Base-by-base conservation (phyloP, 495 filamentous ascomycete species). In the Massariosphaeria phaeospora region DNA sequence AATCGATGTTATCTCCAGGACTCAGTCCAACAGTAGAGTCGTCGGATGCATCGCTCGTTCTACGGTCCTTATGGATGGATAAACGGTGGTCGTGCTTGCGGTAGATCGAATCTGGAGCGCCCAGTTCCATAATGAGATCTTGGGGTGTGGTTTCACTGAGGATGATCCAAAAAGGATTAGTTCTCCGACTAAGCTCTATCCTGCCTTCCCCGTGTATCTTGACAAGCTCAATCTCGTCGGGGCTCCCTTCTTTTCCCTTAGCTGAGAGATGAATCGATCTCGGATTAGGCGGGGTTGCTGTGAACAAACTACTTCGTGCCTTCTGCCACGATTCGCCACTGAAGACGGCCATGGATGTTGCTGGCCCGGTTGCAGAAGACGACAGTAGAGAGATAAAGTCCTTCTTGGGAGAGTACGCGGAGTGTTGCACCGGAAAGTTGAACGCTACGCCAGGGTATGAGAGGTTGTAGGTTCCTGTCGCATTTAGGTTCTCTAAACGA, bases 361-460 rank as follows among this genome's bases (percentile, higher is more conserved):
- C 88, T 23, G 84, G 78, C 11, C 82, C 76, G 34, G 88, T 83
- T 12, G 81, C 81, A 0, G 85, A 78, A 0, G 89, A 90, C 1
- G 88, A 89, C 7, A 98, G 79, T 30, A 96, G 67, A 2, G 86
- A 84, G 39, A 95, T 88, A 60, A 93, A 88, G 65, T 96, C 89
- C 59, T 88, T 86, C 47, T 84, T 76, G 8, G 84, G 78, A 27
- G 85, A 86, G 78, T 88, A 96, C n/a, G 83, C 78, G 3, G 82
- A 83, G 51, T 79, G 70, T 44, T 82, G 79, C 38, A 98, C 73
- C 13, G 88, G 85, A 59, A 97, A 98, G 5, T 82, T 86, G 66
- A 97, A 96, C 0, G 91, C 86, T 21, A 98, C 80, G 0, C 93
- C 93, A 10, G 91, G 90, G 68, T 96, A 98, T 2, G 91, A 96